phyloP scores from a whole-genome alignment of 2,329 filamentous ascomycete genomes.

The Teratosphaeria destructans region DNA sequence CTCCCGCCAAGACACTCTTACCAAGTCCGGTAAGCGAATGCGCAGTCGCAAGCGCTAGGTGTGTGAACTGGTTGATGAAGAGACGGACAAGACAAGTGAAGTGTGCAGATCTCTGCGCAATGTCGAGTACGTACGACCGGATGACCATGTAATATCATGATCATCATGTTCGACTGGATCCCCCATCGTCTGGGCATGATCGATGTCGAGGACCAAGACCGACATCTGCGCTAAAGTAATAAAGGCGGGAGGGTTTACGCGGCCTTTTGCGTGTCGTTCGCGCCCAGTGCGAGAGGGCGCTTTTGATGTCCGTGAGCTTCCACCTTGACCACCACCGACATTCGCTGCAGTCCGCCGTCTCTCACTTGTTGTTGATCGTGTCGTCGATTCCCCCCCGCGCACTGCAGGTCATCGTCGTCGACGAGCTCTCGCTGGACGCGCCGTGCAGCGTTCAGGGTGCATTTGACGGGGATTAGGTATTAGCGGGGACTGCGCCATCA shows the following conservation, averaged over 20 bases:
- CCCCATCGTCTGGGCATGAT: neutral
- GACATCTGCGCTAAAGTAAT: neutral
- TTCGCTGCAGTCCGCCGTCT: neutral
- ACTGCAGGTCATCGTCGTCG: neutral
- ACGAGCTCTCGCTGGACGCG: neutral
- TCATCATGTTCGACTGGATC: neutral
- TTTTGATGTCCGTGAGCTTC: neutral
- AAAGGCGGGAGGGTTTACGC: neutral
- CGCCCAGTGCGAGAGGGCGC: neutral
- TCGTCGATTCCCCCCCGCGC: neutral
- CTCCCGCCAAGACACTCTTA: neutral
- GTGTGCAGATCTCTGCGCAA: neutral
- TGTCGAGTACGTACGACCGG: neutral
- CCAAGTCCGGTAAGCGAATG: neutral
- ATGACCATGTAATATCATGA: neutral
- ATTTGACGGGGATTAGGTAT: neutral
- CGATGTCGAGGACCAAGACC: neutral
- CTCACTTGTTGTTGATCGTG: neutral
- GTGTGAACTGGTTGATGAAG: neutral
- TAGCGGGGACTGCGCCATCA: neutral
- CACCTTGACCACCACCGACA: neutral
- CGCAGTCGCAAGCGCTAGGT: neutral
- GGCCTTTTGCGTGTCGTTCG: neutral
- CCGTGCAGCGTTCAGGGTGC: neutral
- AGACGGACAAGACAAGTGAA: neutral